Evolutionary conservation across 2,329 filamentous ascomycete species (phyloP).

Genomic region (Colletotrichum chrysophilum): DNA sequence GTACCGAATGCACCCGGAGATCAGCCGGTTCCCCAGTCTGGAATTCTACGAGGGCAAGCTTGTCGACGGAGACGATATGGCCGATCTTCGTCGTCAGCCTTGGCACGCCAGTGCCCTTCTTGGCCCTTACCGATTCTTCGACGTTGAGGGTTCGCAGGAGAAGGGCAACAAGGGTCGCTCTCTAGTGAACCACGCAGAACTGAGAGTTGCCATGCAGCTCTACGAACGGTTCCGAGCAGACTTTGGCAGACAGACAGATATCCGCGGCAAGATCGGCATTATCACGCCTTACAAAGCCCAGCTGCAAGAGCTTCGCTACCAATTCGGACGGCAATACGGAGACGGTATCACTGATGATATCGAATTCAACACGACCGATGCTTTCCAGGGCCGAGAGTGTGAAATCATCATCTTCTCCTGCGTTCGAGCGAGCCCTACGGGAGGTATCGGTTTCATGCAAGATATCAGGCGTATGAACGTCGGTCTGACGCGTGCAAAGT

Average conservation of each 20-base stretch:
- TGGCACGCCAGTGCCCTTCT: constrained; percentile 88
- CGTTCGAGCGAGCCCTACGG: constrained; percentile 87
- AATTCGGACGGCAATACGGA: constrained; percentile 77
- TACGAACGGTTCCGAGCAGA: constrained; percentile 82
- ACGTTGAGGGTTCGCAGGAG: constrained; percentile 87
- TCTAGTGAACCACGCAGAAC: constrained; percentile 85
- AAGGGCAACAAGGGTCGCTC: constrained; percentile 86
- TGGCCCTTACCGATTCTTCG: constrained; percentile 95
- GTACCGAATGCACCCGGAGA: constrained; percentile 99
- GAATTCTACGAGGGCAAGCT: constrained; percentile 93
- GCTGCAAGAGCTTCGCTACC: constrained; percentile 76
- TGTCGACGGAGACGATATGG: constrained; percentile 86
- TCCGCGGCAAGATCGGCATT: constrained; percentile 87
- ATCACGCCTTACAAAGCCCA: constrained; percentile 99
- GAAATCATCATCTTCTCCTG: constrained; percentile 99
- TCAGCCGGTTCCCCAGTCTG: constrained; percentile 86
- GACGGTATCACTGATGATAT: constrained; percentile 77
- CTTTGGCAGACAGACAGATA: constrained; percentile 66
- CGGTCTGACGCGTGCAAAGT: constrained; percentile 94
- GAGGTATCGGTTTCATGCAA: constrained; percentile 97
- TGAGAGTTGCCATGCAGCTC: constrained; percentile 84
- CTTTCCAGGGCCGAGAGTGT: constrained; percentile 95
- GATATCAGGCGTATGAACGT: constrained; percentile 99
- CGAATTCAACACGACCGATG: constrained; percentile 99
- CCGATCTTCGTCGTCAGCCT: constrained; percentile 72